Evolutionary conservation across 2,329 filamentous ascomycete species (phyloP).

Genomic region (Epichloe bromicola): DNA sequence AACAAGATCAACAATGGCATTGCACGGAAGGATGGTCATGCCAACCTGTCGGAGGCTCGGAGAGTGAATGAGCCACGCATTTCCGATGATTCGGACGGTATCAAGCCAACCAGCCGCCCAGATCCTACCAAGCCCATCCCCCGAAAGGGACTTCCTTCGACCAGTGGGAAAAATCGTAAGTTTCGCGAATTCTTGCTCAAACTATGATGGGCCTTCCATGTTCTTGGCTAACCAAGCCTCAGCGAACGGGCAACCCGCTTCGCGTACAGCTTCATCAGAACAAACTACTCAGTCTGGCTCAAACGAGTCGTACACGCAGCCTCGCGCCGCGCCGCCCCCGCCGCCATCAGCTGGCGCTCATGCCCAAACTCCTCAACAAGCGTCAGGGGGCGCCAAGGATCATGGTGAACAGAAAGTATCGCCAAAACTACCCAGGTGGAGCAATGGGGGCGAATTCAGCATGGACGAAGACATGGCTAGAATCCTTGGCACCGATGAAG

Average conservation of each 20-base stretch:
- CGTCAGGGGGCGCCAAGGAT: slow-evolving; percentile 33
- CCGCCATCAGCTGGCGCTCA: slow-evolving; percentile 20
- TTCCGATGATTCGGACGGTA: slow-evolving; percentile 43
- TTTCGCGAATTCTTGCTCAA: background rate
- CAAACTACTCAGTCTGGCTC: slow-evolving; percentile 9
- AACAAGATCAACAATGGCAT: slow-evolving; percentile 22
- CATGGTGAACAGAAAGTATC: slow-evolving; percentile 37
- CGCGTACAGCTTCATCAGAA: background rate
- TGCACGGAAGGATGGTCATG: slow-evolving; percentile 13
- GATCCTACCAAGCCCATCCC: slow-evolving; percentile 37
- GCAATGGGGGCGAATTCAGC: slow-evolving; percentile 72
- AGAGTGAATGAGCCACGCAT: slow-evolving; percentile 34
- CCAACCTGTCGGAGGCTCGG: slow-evolving; percentile 14
- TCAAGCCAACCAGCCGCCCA: slow-evolving; percentile 25
- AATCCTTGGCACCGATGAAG: slow-evolving; percentile 67
- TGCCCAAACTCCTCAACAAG: slow-evolving; percentile 28
- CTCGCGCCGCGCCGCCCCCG: slow-evolving; percentile 41
- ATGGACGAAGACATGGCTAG: slow-evolving; percentile 94
- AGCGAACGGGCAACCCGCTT: slow-evolving; percentile 4
- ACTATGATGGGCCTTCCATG: background rate
- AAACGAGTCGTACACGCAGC: slow-evolving; percentile 44
- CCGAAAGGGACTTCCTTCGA: slow-evolving; percentile 49
- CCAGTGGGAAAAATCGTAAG: slow-evolving; percentile 29
- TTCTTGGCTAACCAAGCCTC: background rate
- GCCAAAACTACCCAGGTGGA: slow-evolving; percentile 60